Base-by-base conservation (phyloP, 495 filamentous ascomycete species). In the Cladorrhinum samala region DNA sequence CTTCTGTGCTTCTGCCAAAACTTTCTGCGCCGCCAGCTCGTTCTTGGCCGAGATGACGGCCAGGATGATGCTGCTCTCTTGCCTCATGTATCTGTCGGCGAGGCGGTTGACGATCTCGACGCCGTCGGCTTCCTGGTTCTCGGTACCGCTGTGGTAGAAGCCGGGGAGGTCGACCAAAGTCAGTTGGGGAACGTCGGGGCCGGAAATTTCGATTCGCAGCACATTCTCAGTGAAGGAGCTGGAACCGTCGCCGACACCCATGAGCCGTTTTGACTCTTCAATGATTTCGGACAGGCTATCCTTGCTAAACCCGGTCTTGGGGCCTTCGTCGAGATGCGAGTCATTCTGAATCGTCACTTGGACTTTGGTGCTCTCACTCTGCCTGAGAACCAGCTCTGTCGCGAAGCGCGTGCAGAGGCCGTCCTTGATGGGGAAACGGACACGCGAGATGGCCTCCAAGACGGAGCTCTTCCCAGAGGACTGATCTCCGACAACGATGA, bases 151-250 rank as follows among this genome's bases (percentile, higher is more conserved):
- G 21, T 75, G 70, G 49, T 78, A 81, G 3, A 88, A 66, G 0
- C 83, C 83, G 0, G 86, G 84, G 9, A 88, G 71, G 54, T 88
- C 84, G 2, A 89, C 82, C 0, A 88, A 57, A 0, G 78, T 84
- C 7, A 89, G 66, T n/a, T 87, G 79, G 1, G 80, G 79, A 17
- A 78, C 60, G 19, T 72, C 66, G 0, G 85, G 85, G 0, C 79
- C 81, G 1, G 60, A 66, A 4, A 89, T 81, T 50, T 85, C 79
- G 42, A 91, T 67, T 41, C 79, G 77, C 1, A 89, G 71, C 2
- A 88, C 71, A 55, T 88, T 83, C 27, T 78, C 71, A 0, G 80
- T 74, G 53, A 87, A 84, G 3, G 61, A 49, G 6, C 56, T 63
- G 20, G 43, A 37, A 6, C 40, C 20, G 6, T 42, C 53, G 0